A percentile compares a stretch with the other conserved stretches of the same genome.
Conservation (phyloP, 352 stramenopile genomes). For the Phytophthora pisi region DNA sequence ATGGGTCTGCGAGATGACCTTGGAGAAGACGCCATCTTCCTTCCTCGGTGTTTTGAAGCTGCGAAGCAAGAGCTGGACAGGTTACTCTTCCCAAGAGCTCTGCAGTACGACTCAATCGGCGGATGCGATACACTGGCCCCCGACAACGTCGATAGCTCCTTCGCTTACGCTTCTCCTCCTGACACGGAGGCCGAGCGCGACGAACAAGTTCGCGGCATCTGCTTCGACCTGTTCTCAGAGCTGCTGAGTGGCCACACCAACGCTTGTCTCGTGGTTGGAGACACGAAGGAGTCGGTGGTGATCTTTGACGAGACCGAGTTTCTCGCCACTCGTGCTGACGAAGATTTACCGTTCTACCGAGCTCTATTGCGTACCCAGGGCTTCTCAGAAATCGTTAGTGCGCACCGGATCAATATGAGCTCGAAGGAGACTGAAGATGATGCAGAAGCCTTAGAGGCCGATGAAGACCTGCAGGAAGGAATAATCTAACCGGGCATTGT, state of each 20-base stretch:
- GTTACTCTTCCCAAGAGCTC: slow-evolving; percentile 45
- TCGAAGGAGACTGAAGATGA: slow-evolving; percentile 40
- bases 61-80: slow-evolving; percentile 63
- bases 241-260: slow-evolving; percentile 73
- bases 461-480: slow-evolving; percentile 53
- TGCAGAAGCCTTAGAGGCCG: slow-evolving; percentile 22
- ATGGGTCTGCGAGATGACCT: slow-evolving; percentile 58
- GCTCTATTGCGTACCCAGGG: slow-evolving; percentile 78
- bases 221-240: slow-evolving; percentile 68
- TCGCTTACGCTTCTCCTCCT: slow-evolving; percentile 17
- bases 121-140: slow-evolving; percentile 24
- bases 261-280: slow-evolving; percentile 79
- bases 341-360: slow-evolving; percentile 72
- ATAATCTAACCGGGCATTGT: slow-evolving; percentile 41
- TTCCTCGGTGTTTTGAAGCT: slow-evolving; percentile 59
- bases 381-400: slow-evolving; percentile 86
- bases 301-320: slow-evolving; percentile 90
- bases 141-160: slow-evolving; percentile 14
- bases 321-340: slow-evolving; percentile 56
- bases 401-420: slow-evolving; percentile 70
- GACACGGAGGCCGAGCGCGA: slow-evolving; percentile 39
- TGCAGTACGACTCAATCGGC: slow-evolving; percentile 51
- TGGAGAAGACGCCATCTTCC: slow-evolving; percentile 44
- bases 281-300: slow-evolving; percentile 87
- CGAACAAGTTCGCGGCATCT: slow-evolving; percentile 64